Percentiles rank a stretch among this genome's conserved stretches.
Evolutionary conservation across 495 filamentous ascomycete genomes (phyloP).

Genomic region (Hypoxylon perforatum): DNA sequence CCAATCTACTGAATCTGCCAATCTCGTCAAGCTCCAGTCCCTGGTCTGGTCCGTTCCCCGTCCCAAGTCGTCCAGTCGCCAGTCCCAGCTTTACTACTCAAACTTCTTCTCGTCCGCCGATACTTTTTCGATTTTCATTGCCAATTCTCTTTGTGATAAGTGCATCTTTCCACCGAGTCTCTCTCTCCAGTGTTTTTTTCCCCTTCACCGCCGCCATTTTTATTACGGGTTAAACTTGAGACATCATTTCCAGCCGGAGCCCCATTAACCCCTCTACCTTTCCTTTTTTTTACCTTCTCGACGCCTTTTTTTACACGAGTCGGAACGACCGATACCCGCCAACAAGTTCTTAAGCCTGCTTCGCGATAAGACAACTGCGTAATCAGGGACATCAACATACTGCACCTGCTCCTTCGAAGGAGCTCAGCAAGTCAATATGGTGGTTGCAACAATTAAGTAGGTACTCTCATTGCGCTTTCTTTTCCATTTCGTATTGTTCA

Average conservation of each 20-base stretch:
- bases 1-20: constrained; percentile 27
- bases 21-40: constrained; percentile 15
- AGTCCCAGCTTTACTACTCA: too few species aligned
- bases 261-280: constrained; percentile 34
- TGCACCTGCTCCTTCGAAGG: constrained; percentile 39
- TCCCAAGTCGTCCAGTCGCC: constrained; percentile 12
- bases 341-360: constrained; percentile 34
- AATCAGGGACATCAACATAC: constrained; percentile 35
- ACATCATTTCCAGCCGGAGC: constrained; percentile 26
- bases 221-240: constrained; percentile 35
- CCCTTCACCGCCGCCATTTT: constrained; percentile 31
- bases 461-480: constrained; percentile 49
- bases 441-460: constrained; percentile 86
- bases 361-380: constrained; percentile 41
- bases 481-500: constrained; percentile 14
- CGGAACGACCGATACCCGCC: constrained; percentile 42
- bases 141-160: constrained; percentile 41
- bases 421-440: constrained; percentile 68
- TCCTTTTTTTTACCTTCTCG: constrained; percentile 19
- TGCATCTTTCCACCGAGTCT: constrained; percentile 25
- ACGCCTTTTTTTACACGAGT: constrained; percentile 22
- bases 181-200: constrained; percentile 23
- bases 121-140: constrained; percentile 26
- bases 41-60: constrained; percentile 16
- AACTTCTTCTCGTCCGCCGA: constrained; percentile 23